Base-by-base conservation (phyloP, 306 rosid species). In the Trifolium dubium region DNA sequence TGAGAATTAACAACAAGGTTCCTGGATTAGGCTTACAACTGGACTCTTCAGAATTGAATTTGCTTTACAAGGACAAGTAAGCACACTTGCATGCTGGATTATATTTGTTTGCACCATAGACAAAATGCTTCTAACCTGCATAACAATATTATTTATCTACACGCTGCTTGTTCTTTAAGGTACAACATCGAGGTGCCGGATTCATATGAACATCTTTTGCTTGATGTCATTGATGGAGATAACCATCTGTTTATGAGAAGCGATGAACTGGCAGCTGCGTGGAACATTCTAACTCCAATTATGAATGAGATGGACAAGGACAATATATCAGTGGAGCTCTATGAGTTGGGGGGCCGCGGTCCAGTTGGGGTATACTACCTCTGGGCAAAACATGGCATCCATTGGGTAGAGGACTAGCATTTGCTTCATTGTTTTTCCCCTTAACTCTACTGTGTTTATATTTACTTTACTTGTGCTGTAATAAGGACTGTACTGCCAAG, bases 1-100 rank as follows among this genome's bases (percentile, higher is more conserved):
- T 93, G 72, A 87, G 85, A 80, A 93, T 93, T 14, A 93, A 93
- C 87, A 93, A 91, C 68, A 93, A 89, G 85, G 83, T 89, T 83
- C 98, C 97, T n/a, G 98, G 98, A 70, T 64, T 93, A 81, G 97
- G 93, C 75, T 75, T 91, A 81, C 89, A 84, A 62, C 83, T 93
- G 86, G 97, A 93, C 84, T 89, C 91, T 72, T 89, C 98, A 7
- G 97, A 93, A 49, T 64, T 93, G 72, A 91, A 93, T 83, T 68
- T 93, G 80, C 97, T 89, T 41, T 91, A 91, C 74, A 91, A 91
- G 80, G 93, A 91, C 85, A 93, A 91, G 97, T 83, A 87, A 85
- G 89, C 73, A 63, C 79, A 77, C 28, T 6, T 72, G n/a, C 62
- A 34, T 58, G 23, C 23, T 67, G 30, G 44, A 32, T 39, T 31